These are phyloP conservation scores for Auriculariales sp. DNA, from an alignment of 768 basidiomycete species.

Conservation along the genomic window DNA sequence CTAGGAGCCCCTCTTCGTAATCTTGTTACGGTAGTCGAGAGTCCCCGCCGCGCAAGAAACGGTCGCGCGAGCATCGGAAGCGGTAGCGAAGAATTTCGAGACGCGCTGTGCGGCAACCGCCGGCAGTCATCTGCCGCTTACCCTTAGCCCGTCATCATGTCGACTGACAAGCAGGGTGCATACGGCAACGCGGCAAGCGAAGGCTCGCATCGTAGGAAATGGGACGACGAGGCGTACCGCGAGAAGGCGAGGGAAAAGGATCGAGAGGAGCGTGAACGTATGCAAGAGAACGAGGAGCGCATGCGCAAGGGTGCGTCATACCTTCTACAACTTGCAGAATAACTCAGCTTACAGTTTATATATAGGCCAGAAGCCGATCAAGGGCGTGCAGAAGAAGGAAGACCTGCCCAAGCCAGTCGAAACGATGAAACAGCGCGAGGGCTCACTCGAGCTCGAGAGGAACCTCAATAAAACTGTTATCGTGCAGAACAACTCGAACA, in stretches of 20 bases:
- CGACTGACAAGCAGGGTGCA: background rate
- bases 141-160: no score
- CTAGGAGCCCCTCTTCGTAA: no score
- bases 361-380: conserved; percentile 70
- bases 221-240: conserved; percentile 85
- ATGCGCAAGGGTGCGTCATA: conserved; percentile 69
- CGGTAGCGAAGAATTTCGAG: no score
- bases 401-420: conserved; percentile 90
- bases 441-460: conserved; percentile 79
- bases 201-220: conserved; percentile 45
- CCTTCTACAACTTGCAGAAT: background rate
- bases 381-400: conserved; percentile 39
- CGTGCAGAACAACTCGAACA: conserved; percentile 67
- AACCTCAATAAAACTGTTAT: conserved; percentile 93
- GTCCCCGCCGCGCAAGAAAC: no score
- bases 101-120: no score
- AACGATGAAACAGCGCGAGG: conserved; percentile 79
- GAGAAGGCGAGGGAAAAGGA: conserved; percentile 76
- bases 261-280: conserved; percentile 62
- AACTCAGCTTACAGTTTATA: background rate
- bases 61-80: no score
- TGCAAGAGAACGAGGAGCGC: conserved; percentile 75
- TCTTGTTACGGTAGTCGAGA: no score
- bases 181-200: conserved; percentile 1
- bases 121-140: no score